Percentiles rank a stretch among this genome's conserved stretches.
Evolutionary conservation across 2,329 filamentous ascomycete species (phyloP).

Genomic region (Metarhizium brunneum): DNA sequence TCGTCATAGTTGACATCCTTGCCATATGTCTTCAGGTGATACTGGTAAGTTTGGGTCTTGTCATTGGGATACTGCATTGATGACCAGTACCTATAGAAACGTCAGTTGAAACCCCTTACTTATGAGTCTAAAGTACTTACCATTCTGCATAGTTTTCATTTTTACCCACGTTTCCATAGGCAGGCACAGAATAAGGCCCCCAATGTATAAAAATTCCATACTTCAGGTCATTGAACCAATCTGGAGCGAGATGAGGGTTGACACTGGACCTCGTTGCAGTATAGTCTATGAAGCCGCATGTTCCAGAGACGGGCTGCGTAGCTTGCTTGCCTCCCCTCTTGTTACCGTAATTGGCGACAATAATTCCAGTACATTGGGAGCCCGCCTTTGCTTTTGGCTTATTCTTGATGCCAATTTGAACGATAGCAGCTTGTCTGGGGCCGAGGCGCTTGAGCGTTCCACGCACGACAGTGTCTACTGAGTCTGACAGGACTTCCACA

Average conservation of each 20-base stretch:
- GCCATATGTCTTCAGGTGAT: too few species aligned
- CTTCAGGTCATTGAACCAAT: constrained; percentile 45
- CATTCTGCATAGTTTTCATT: too few species aligned
- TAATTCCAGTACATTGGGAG: not conserved
- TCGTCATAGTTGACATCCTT: too few species aligned
- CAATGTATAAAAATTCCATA: constrained; percentile 54
- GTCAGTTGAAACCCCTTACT: too few species aligned
- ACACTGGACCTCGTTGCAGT: not conserved
- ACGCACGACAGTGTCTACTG: not conserved
- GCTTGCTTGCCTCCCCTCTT: not conserved
- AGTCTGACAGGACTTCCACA: constrained; percentile 2
- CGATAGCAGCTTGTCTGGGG: constrained; percentile 2
- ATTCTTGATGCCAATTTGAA: constrained; percentile 5
- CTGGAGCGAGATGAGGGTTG: not conserved
- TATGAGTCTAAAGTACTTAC: too few species aligned
- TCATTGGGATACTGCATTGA: too few species aligned
- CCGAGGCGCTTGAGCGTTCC: constrained; percentile 5
- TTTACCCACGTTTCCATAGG: constrained; percentile 31
- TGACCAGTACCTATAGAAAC: too few species aligned
- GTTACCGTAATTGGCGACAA: constrained; percentile 1
- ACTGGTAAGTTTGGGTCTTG: too few species aligned
- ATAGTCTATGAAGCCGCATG: constrained; percentile 1
- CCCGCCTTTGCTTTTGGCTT: constrained; percentile 1
- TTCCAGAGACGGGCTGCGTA: not conserved
- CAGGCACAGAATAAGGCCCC: constrained; percentile 45